Conservation (phyloP, 164 flowering plant genomes). For the Magnolia kwangsiensis region DNA sequence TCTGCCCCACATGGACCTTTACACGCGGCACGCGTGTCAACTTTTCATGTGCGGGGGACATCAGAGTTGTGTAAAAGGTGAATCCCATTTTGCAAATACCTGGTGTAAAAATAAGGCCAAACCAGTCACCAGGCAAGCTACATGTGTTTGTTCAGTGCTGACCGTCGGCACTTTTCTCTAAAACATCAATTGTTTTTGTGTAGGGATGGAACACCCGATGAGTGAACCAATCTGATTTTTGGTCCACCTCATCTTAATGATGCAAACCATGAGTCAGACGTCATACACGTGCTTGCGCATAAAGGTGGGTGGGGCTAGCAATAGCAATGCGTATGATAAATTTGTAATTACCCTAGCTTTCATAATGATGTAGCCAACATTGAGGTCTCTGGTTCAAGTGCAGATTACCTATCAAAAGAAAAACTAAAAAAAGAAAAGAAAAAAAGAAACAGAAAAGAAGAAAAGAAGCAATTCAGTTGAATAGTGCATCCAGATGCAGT, state of each 20-base stretch:
- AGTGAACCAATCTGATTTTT: background rate
- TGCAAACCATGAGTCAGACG: background rate
- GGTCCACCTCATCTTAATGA: background rate
- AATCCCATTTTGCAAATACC: background rate
- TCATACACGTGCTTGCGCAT: background rate
- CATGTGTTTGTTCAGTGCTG: background rate
- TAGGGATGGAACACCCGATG: background rate
- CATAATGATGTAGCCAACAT: background rate
- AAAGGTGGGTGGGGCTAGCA: background rate
- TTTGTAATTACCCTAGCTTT: background rate
- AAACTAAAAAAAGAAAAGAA: no score
- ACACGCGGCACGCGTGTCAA: background rate
- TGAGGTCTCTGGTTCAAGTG: background rate
- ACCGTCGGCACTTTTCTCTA: background rate
- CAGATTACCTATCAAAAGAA: background rate
- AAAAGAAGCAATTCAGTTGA: no score
- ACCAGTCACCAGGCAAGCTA: background rate
- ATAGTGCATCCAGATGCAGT: no score
- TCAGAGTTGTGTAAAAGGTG: background rate
- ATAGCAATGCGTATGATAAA: background rate
- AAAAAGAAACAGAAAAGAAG: no score
- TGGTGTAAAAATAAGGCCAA: background rate
- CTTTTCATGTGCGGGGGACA: background rate
- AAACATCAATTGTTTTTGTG: background rate
- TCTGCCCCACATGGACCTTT: background rate